These are phyloP conservation scores for Gaertneriomyces sp. DNA, from an alignment of 192 early-diverging fungal species.

Conservation along the genomic window DNA sequence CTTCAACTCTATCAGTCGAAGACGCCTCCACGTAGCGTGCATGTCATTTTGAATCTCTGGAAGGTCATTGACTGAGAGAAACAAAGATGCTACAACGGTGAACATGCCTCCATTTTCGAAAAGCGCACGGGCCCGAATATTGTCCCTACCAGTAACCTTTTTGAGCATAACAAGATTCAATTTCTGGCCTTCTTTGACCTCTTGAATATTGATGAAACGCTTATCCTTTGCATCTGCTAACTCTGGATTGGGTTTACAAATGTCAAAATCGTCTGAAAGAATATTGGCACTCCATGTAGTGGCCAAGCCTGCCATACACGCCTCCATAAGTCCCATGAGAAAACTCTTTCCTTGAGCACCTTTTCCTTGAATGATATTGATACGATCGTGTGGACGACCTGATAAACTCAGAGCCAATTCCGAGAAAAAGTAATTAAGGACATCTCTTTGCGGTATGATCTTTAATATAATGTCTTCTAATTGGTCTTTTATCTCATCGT, in stretches of 20 bases:
- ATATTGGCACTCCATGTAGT: conserved; percentile 1
- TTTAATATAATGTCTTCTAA: no score
- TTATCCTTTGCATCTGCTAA: conserved; percentile 9
- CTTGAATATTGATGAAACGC: conserved; percentile 11
- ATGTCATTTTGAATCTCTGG: background rate
- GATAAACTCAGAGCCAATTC: background rate
- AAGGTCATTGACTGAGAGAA: conserved; percentile 5
- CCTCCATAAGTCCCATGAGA: background rate
- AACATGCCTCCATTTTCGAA: conserved; percentile 7
- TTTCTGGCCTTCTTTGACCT: background rate
- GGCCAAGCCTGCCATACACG: background rate
- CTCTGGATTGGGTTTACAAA: background rate
- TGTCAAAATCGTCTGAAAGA: conserved; percentile 1
- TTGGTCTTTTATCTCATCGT: no score
- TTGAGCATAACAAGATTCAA: conserved; percentile 2
- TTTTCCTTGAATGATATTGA: background rate
- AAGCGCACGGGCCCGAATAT: conserved; percentile 1
- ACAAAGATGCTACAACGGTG: background rate
- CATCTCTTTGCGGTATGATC: no score
- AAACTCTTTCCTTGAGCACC: conserved; percentile 10
- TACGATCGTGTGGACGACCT: background rate
- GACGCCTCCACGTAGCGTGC: conserved; percentile 6
- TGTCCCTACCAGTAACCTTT: conserved; percentile 6
- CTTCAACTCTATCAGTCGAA: background rate
- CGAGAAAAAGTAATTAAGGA: background rate